These are phyloP conservation scores for Lentinula edodes DNA, from an alignment of 768 basidiomycete genomes.

Conservation along the genomic window DNA sequence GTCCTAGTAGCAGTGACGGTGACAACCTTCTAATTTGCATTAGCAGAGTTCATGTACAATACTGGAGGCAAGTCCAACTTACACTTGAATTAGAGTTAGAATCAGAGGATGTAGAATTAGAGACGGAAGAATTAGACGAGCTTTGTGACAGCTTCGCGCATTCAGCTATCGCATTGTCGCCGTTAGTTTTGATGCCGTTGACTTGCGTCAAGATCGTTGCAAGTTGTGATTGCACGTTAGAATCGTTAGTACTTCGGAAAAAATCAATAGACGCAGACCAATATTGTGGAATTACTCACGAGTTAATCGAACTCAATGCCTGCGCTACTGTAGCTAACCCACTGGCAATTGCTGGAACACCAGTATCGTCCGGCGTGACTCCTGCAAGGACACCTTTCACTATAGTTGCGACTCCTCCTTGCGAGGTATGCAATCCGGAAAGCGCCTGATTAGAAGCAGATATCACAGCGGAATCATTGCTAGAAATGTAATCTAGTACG, in stretches of 20 bases:
- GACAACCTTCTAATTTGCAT: not conserved
- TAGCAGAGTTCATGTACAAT: not conserved
- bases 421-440: constrained; percentile 12
- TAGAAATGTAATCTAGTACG: not conserved
- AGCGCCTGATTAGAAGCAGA: constrained; percentile 11
- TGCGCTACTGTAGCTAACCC: constrained; percentile 15
- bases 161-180: not conserved
- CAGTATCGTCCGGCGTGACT: constrained; percentile 14
- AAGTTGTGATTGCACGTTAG: not conserved
- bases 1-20: not conserved
- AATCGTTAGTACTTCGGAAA: not conserved
- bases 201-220: not conserved
- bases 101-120: not conserved
- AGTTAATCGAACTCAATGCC: constrained; percentile 7
- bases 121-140: not conserved
- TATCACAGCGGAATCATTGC: constrained; percentile 13
- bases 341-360: constrained; percentile 12
- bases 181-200: not conserved
- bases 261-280: not conserved
- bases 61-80: not conserved
- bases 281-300: not conserved
- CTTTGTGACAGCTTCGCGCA: not conserved
- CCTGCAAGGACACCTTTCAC: constrained; percentile 18
- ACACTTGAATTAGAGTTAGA: not conserved
- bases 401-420: constrained; percentile 16